Base-by-base conservation (phyloP, 2,329 filamentous ascomycete species). In the Pestalotiopsis sp. region DNA sequence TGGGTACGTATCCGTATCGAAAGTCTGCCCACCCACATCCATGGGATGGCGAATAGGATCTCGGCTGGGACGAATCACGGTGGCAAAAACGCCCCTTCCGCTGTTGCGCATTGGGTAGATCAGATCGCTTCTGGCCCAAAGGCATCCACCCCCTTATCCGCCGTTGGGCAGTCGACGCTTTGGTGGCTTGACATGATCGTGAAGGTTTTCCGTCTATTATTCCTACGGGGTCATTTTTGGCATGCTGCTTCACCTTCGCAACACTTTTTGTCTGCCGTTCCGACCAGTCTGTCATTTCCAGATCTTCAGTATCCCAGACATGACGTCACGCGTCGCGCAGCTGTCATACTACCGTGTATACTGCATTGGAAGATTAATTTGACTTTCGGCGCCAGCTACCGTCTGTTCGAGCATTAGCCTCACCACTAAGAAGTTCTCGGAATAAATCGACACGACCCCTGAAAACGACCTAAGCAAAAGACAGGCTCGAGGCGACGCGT, bases 391-490 rank as follows among this genome's bases (percentile, higher is more conserved):
- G 59, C 59, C 27, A 38, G 27, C 59, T 62, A 62, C 59, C 59
- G 59, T 62, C 36, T n/a, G 59, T 36, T 39, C 27, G 31, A 62
- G 59, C 59, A 36, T 62, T 39, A 62, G 31, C 59, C 45, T 62
- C n/a, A 14, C 38, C 20, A 23, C 57, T 59, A 59, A 23, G 20
- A 59, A 27, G n/a, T 36, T 59, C 27, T 27, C 57, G 57, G 23
- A 59, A 59, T 36, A 36, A 59, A 59, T 62, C 59, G 13, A 62
- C 17, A 39, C 27, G 31, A 62, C 59, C 59, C 59, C 59, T 62
- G 31, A 62, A 62, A 60, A 39, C 23, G 31, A 36, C 14, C 45
- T 52, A 59, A 27, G 20, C 27, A 14, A 4, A 11, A 59, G 23
- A 23, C 25, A 59, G 14, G 20, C 45, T 23, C 20, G 45, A 52